These are phyloP conservation scores for Simplicillium aogashimaense DNA, from an alignment of 2,329 filamentous ascomycete genomes.

Conservation along the genomic window DNA sequence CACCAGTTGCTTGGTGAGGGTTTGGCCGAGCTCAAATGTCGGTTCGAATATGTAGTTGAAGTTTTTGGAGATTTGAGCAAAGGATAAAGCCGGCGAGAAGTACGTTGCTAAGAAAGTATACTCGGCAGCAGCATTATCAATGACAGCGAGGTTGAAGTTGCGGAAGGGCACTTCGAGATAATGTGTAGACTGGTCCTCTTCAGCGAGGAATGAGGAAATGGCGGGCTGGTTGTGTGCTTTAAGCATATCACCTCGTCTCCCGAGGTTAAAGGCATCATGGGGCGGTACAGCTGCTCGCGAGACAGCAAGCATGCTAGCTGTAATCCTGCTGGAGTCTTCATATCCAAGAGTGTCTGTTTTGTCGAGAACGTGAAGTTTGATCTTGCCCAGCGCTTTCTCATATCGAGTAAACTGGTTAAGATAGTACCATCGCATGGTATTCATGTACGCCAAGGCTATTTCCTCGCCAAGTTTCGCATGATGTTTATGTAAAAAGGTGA, in stretches of 20 bases:
- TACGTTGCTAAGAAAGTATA: conserved; percentile 90
- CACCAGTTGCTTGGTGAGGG: conserved; percentile 65
- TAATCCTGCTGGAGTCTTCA: conserved; percentile 56
- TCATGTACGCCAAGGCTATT: conserved; percentile 87
- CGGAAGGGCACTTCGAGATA: conserved; percentile 87
- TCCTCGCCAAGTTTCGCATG: conserved; percentile 79
- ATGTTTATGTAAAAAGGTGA: conserved; percentile 71
- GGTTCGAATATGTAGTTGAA: conserved; percentile 86
- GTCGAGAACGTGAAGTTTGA: conserved; percentile 75
- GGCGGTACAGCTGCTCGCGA: conserved; percentile 39
- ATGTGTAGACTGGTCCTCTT: conserved; percentile 78
- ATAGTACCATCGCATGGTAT: conserved; percentile 99
- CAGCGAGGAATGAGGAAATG: conserved; percentile 78
- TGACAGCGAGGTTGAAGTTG: conserved; percentile 85
- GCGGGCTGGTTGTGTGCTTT: conserved; percentile 65
- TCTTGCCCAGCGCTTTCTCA: conserved; percentile 69
- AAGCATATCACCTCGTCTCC: conserved; percentile 74
- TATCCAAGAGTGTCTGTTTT: conserved; percentile 75
- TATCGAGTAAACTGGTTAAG: conserved; percentile 85
- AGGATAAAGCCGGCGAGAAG: conserved; percentile 70
- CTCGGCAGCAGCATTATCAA: conserved; percentile 90
- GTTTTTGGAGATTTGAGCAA: conserved; percentile 68
- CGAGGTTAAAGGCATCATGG: conserved; percentile 84
- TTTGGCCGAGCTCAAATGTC: conserved; percentile 74
- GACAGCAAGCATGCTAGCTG: conserved; percentile 47